Base-by-base conservation (phyloP, 768 basidiomycete species). In the Amanita exitialis region DNA sequence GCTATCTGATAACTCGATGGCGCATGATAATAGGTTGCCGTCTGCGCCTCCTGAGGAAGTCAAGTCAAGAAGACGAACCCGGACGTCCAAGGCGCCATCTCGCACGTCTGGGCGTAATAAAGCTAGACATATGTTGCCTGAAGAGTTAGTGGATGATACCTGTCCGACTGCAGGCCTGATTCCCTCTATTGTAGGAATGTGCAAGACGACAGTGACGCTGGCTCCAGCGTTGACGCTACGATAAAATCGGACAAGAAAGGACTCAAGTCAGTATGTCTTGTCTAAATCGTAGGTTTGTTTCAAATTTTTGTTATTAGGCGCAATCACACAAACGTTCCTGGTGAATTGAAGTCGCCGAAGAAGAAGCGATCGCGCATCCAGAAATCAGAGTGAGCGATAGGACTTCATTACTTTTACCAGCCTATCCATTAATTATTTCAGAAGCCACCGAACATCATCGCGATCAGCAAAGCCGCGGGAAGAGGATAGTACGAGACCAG, bases 281-380 rank as follows among this genome's bases (percentile, higher is more conserved):
- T 8, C 9, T 30, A 13, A 18, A 16, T 13, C 8, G 20, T 32
- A 8, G 16, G 4, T 18, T 39, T 37, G 7, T 32, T 37, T 28
- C 4, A 42, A n/a, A 34, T 28, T 4, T 18, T 16, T n/a, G 3
- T 27, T 20, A 37, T 27, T 18, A 51, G 49, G 49, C 49, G 49
- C 15, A 44, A 44, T 32, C 39, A 44, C 18, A 21, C 49, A 16
- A 51, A 20, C n/a, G 42, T 27, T 7, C 21, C 49, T 12, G 15
- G 28, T 44, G 41, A 10, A 21, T 36, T 44, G 30, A 35, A 36
- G 32, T 51, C 49, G 9, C 49, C 49, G 20, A 30, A 10, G 12
- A 42, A 35, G 32, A 51, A 51, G 32, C 49, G 49, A 7, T 35
- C 28, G n/a, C 49, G 49, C 12, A 30, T 36, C 6, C 42, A 41